Conservation (phyloP, 768 basidiomycete species). For the Tylopilus rubrobrunneus region DNA sequence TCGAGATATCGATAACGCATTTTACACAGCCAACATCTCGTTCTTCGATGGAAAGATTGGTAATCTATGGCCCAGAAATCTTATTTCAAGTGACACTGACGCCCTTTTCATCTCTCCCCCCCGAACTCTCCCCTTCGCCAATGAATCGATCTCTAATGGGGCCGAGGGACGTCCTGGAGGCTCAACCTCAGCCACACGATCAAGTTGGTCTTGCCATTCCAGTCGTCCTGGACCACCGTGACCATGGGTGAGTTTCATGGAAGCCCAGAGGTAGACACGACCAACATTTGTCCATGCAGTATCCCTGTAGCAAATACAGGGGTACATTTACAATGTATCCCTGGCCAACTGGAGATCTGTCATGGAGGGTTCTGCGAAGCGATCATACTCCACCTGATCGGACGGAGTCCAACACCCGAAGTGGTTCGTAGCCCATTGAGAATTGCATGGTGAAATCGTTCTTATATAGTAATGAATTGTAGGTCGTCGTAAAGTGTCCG, state of each 20-base stretch:
- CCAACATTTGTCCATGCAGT: neutral
- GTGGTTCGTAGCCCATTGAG: constrained; percentile 2
- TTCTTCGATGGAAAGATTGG: too few species aligned
- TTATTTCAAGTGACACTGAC: too few species aligned
- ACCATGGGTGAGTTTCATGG: neutral
- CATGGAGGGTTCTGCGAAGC: constrained; percentile 9
- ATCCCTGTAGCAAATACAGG: neutral
- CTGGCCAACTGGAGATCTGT: constrained; percentile 5
- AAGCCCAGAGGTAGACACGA: neutral
- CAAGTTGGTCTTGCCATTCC: neutral
- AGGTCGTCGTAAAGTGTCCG: constrained; percentile 13
- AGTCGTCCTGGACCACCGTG: too few species aligned
- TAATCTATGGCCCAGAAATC: too few species aligned
- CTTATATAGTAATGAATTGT: neutral
- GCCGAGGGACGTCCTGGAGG: too few species aligned
- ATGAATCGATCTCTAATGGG: neutral
- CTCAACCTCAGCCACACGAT: neutral
- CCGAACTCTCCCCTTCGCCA: neutral
- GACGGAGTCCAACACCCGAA: constrained; percentile 3
- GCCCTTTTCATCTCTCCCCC: neutral
- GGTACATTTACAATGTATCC: constrained; percentile 6
- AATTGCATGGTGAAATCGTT: neutral
- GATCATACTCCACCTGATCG: constrained; percentile 3
- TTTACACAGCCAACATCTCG: too few species aligned
- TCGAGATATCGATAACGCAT: too few species aligned